Conservation (phyloP, 73 alveolate species). For the Paraurostyla sp. region DNA sequence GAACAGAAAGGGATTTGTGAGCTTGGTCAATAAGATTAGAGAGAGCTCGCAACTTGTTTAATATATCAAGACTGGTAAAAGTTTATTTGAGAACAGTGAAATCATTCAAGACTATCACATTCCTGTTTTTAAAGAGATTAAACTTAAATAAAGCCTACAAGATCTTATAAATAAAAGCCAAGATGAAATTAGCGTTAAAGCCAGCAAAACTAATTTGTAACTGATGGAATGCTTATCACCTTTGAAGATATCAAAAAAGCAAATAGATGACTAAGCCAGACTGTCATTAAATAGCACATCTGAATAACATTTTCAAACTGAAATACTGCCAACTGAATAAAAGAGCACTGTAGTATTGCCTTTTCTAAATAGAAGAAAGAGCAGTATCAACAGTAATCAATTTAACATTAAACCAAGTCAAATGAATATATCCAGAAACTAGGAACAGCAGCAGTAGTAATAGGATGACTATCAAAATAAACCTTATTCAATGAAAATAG, state of each 20-base stretch:
- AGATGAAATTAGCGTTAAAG: conserved; percentile 55
- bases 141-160: neutral
- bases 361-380: no score
- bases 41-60: conserved; percentile 5
- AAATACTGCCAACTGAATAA: no score
- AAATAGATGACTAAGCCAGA: neutral
- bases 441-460: neutral
- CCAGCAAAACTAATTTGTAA: conserved; percentile 11
- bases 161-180: conserved; percentile 15
- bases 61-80: conserved; percentile 33
- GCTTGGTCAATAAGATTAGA: conserved; percentile 25
- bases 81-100: conserved; percentile 29
- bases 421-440: neutral
- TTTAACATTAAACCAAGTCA: neutral
- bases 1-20: conserved; percentile 13
- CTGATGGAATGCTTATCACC: conserved; percentile 59
- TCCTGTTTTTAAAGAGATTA: conserved; percentile 39
- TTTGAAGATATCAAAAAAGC: neutral
- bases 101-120: conserved; percentile 30
- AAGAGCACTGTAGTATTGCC: no score
- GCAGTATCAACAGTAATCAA: neutral
- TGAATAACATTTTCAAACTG: no score
- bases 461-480: neutral
- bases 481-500: conserved; percentile 8
- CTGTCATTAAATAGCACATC: no score